A percentile compares a stretch with the other conserved stretches of the same genome.
Conservation (phyloP, 306 rosid species). For the Myrica gale region DNA sequence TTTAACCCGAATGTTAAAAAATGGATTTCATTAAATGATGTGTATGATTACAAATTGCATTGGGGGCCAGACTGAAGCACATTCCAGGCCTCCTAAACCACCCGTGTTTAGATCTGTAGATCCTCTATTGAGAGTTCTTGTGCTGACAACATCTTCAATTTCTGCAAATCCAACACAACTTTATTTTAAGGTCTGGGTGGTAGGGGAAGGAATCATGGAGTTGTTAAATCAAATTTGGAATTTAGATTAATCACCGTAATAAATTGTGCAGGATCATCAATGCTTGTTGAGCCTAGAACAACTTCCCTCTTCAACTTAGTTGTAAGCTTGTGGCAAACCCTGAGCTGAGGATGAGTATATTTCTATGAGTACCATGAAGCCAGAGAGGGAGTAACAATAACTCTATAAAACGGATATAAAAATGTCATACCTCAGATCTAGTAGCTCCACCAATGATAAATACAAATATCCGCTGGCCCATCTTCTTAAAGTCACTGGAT, state of each 20-base stretch:
- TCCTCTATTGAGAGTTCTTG: conserved; percentile 79
- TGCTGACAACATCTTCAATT: conserved; percentile 65
- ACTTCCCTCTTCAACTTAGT: conserved; percentile 79
- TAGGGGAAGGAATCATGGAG: not conserved
- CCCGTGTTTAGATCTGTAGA: conserved; percentile 59
- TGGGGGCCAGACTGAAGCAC: conserved; percentile 17
- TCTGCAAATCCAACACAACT: conserved; percentile 48
- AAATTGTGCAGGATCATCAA: conserved; percentile 90
- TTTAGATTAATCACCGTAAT: conserved; percentile 55
- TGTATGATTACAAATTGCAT: conserved; percentile 32
- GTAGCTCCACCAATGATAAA: conserved; percentile 96
- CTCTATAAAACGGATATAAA: conserved; percentile 1
- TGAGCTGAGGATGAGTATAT: conserved; percentile 57
- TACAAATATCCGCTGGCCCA: conserved; percentile 83
- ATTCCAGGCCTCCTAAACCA: conserved; percentile 23
- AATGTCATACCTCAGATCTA: conserved; percentile 77
- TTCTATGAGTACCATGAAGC: conserved; percentile 12
- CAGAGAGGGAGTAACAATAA: not conserved
- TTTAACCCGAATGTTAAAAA: conserved; percentile 14
- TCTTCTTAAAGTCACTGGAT: conserved; percentile 87
- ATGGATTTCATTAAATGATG: conserved; percentile 27
- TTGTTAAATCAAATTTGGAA: not conserved
- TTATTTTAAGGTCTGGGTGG: not conserved
- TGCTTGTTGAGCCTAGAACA: conserved; percentile 81
- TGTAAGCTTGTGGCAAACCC: conserved; percentile 94